A percentile compares a stretch with the other conserved stretches of the same genome.
phyloP scores from a whole-genome alignment of 176 grass and related monocot species.

The Oryza rufipogon region DNA sequence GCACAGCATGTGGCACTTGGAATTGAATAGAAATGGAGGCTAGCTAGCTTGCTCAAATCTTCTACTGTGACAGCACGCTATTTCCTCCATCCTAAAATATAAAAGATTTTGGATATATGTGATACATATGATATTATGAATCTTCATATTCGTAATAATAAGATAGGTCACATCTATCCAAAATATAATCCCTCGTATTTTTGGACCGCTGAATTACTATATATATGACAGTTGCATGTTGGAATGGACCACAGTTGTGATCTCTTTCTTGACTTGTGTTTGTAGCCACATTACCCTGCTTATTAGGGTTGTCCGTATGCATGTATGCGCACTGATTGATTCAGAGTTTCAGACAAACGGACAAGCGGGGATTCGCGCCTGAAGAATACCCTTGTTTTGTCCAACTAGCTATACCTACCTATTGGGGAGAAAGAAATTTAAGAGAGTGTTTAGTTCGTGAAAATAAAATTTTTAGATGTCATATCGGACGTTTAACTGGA shows the following conservation, averaged over 20 bases:
- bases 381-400: neutral
- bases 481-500: no score
- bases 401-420: neutral
- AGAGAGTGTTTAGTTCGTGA: no score
- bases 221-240: neutral
- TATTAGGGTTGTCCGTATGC: neutral
- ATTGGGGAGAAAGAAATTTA: neutral
- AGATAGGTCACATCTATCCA: no score
- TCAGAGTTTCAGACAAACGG: slow-evolving; percentile 3
- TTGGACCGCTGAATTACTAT: neutral
- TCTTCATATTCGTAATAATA: no score
- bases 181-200: no score
- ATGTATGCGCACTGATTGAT: slow-evolving; percentile 1
- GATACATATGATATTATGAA: no score
- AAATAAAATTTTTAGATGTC: no score
- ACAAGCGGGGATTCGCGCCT: neutral
- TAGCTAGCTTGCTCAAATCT: neutral
- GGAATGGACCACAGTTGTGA: neutral
- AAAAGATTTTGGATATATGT: no score
- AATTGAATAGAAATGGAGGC: neutral
- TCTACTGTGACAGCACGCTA: neutral
- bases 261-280: neutral
- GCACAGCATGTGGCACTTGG: neutral
- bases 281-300: neutral
- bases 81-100: no score